Conservation (phyloP, 2,329 filamentous ascomycete genomes). For the Tolypocladium cylindrosporum region DNA sequence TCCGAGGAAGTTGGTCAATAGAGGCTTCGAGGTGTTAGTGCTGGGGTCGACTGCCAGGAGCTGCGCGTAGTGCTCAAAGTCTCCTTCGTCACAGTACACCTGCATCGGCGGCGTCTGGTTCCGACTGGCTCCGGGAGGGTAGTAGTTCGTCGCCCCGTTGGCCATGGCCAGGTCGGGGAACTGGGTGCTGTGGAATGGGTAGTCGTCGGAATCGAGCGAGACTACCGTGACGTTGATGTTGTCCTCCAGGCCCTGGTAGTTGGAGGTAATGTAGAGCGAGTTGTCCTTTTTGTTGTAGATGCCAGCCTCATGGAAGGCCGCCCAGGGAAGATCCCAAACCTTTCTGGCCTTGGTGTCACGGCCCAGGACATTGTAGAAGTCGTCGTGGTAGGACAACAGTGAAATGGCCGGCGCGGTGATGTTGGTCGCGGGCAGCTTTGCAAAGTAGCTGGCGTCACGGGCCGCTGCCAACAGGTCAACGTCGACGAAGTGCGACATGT, state of each 20-base stretch:
- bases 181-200: conserved; percentile 8
- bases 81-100: conserved; percentile 11
- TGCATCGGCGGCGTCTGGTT: conserved; percentile 10
- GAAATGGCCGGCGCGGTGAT: conserved; percentile 12
- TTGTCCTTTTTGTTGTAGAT: conserved; percentile 21
- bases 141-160: conserved; percentile 12
- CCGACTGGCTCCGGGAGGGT: conserved; percentile 7
- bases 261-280: conserved; percentile 8
- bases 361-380: conserved; percentile 41
- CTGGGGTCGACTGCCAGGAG: conserved; percentile 5
- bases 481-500: not conserved
- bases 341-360: conserved; percentile 11
- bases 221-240: conserved; percentile 22
- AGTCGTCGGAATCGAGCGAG: conserved; percentile 8
- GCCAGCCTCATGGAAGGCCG: conserved; percentile 48
- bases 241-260: conserved; percentile 26
- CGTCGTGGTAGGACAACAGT: conserved; percentile 29
- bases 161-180: conserved; percentile 10
- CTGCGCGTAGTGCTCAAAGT: conserved; percentile 41
- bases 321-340: conserved; percentile 23
- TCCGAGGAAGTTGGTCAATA: conserved; percentile 51
- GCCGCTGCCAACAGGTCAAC: conserved; percentile 2
- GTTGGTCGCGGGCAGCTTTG: conserved; percentile 1
- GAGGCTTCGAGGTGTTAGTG: conserved; percentile 16
- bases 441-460: conserved; percentile 2